Evolutionary conservation across 2,329 filamentous ascomycete genomes (phyloP), one percentile per base, ranked within the genome.

Genomic region (Trichoderma afroharzianum): DNA sequence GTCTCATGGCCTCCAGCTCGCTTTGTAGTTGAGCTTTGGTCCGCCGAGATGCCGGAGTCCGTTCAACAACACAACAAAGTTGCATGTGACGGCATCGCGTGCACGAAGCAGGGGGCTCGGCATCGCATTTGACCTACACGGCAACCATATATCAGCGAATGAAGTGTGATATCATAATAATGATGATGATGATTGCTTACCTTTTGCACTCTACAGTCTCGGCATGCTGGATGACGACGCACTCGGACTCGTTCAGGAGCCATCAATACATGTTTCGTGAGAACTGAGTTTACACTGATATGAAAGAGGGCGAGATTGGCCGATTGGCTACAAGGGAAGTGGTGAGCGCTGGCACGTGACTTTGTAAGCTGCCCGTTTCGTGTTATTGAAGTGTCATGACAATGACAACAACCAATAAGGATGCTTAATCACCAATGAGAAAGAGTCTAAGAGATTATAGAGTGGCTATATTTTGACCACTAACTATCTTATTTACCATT

Each of bases 201-300:
- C 39, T 70, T 70, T 55, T 70, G 67, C 43, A 62, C 7, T 39
- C 67, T 70, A 55, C 67, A 70, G 14, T 70, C 67, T 36, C 67
- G 67, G 9, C 67, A 70, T 36, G 67, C 67, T 11, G 67, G 67
- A 55, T 59, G 67, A n/a, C 67, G 67, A 18, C 67, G 67, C 18
- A 53, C 21, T 53, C 47, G 47, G 9, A 24, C 26, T 63, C 57
- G 43, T n/a, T 70, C 32, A 11, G 67, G 67, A 55, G 67, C 39
- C 67, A 70, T 50, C 24, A 9, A 11, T 12, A 39, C 30, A 43
- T 53, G 28, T 28, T 63, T 15, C 9, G 32, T 55, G 28, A 33
- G 15, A 24, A 58, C 14, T 43, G 28, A 28, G 50, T 36, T 47
- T 43, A 36, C 47, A 7, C n/a, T 67, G 43, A 32, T 2, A n/a